Conservation (phyloP, 352 stramenopile species). For the Albugo candida region DNA sequence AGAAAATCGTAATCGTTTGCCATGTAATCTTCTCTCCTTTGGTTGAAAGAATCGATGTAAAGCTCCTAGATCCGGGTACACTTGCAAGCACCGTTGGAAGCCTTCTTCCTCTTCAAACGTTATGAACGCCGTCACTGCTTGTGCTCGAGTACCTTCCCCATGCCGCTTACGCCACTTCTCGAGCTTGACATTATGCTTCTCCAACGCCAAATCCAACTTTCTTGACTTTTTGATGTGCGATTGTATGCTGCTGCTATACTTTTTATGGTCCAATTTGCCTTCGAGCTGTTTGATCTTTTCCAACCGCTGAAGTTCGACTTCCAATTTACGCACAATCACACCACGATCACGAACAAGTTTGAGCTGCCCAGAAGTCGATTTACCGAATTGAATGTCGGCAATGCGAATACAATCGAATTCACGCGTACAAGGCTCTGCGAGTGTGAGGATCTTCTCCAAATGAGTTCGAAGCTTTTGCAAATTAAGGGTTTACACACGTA, state of each 20-base stretch:
- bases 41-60: conserved; percentile 58
- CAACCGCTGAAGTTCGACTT: conserved; percentile 40
- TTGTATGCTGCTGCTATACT: conserved; percentile 20
- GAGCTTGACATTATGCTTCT: conserved; percentile 21
- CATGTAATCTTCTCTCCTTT: conserved; percentile 31
- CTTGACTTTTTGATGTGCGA: conserved; percentile 22
- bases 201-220: conserved; percentile 24
- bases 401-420: conserved; percentile 40
- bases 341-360: conserved; percentile 39
- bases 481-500: background rate
- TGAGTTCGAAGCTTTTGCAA: conserved; percentile 31
- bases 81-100: conserved; percentile 44
- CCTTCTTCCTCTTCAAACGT: conserved; percentile 75
- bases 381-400: conserved; percentile 63
- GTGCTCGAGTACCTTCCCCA: conserved; percentile 11
- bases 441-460: conserved; percentile 34
- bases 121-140: conserved; percentile 59
- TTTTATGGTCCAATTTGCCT: conserved; percentile 15
- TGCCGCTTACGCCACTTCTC: conserved; percentile 21
- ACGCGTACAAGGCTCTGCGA: conserved; percentile 24
- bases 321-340: conserved; percentile 33
- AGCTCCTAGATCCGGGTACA: conserved; percentile 57
- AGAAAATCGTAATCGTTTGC: conserved; percentile 50
- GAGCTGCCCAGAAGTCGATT: conserved; percentile 36
- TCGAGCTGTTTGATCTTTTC: conserved; percentile 42